Base-by-base conservation (phyloP, 2,329 filamentous ascomycete species). In the Paracoccidioides lutzii region DNA sequence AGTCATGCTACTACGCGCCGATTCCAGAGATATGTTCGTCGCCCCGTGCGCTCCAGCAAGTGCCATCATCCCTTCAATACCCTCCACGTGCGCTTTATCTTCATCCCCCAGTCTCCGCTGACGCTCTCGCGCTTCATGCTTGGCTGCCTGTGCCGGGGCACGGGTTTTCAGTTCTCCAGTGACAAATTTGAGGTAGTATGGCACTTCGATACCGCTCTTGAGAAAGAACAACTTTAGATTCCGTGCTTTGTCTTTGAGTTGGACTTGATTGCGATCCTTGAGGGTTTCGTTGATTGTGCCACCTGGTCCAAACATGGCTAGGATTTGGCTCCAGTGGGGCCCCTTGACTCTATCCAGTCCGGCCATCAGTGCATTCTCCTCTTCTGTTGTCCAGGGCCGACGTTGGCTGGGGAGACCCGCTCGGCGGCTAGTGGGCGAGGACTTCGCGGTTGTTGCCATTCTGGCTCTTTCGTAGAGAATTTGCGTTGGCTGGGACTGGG, bases 181-280 rank as follows among this genome's bases (percentile, higher is more conserved):
- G 9, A 95, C 90, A 35, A 87, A 87, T 64, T 90, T 84, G 28
- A 95, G 73, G 62, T 93, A 93, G 63, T 87, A 89, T 0, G 90
- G 90, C 68, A 95, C 90, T 64, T 95, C 90, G 4, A 89, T 90
- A 53, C 88, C 88, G 15, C 86, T 91, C 74, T 95, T 95, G 54
- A 95, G 74, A 70, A 95, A 95, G 73, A 93, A 95, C 0, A 95
- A 73, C 69, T 95, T 95, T 51, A 95, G 72, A 61, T 95, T 95
- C 52, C 89, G 79, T 0, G 89, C 89, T 70, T 95, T 95, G 67
- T 95, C 89, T 69, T 95, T 95, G 10, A 95, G 76, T 67, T 95
- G 90, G 0, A 95, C 90, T 66, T 95, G 89, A 46, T 90, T 94
- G 38, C 89, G 81, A 66, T 95, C 90, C 62, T 90, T 91, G 22